phyloP scores from a whole-genome alignment of 306 rosid genomes.

The Begonia peltatifolia region DNA sequence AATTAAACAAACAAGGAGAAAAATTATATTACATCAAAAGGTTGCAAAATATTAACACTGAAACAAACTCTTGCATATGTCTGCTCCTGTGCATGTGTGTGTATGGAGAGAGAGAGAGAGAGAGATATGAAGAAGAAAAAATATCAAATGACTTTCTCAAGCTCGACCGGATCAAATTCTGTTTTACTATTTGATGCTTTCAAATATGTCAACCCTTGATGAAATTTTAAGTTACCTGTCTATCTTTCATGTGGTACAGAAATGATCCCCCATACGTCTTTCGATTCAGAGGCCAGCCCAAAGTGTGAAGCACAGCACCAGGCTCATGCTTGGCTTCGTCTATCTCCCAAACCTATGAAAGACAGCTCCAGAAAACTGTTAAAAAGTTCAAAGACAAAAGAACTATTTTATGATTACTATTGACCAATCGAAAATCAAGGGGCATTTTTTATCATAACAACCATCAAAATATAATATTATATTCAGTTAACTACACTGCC shows the following conservation, averaged over 20 bases:
- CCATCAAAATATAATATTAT: too few species aligned
- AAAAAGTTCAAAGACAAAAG: neutral
- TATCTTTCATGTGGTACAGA: constrained; percentile 87
- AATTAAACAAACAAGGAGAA: too few species aligned
- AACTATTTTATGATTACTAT: neutral
- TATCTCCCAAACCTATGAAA: constrained; percentile 83
- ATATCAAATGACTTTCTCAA: neutral
- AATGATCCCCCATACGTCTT: constrained; percentile 95
- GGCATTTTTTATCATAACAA: too few species aligned
- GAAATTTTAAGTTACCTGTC: constrained; percentile 33
- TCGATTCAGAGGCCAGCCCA: constrained; percentile 91
- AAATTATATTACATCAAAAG: too few species aligned
- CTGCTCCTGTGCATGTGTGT: neutral
- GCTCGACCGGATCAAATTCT: too few species aligned
- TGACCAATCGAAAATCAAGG: too few species aligned
- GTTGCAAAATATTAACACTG: too few species aligned
- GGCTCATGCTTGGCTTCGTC: constrained; percentile 66
- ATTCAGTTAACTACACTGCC: too few species aligned
- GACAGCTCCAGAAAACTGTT: neutral
- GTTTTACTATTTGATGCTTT: too few species aligned
- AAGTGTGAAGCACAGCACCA: constrained; percentile 76
- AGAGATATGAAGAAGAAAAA: neutral
- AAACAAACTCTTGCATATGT: too few species aligned
- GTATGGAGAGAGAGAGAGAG: neutral
- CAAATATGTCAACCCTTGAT: too few species aligned